Evolutionary conservation across 2,329 filamentous ascomycete species (phyloP), one percentile per base, ranked within the genome.

Genomic region (Fusarium udum): DNA sequence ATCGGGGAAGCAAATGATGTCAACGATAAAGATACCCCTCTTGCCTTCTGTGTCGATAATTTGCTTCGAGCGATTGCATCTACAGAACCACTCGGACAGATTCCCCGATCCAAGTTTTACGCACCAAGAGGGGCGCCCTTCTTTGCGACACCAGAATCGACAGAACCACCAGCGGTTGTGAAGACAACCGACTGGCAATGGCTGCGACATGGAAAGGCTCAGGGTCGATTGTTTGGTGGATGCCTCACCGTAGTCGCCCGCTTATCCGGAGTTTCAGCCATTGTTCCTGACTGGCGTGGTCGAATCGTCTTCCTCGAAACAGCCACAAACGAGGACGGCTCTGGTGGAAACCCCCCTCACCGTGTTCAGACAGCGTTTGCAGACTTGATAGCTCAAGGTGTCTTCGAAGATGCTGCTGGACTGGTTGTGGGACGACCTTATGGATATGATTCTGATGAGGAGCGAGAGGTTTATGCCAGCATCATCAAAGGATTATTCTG

Each of bases 211-310:
- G 83, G 82, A 0, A 78, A 74, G 49, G 79, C 78, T 1, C 67
- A 85, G 13, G 88, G 87, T 4, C 83, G 82, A 40, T 84, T 78
- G 74, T 85, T 85, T 45, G 84, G 84, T 26, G 84, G 77, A 4
- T 85, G 83, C 40, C 75, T 85, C 22, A 82, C 82, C 1, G 81
- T 84, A n/a, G 79, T 84, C 49, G 80, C 78, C 10, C 82, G 84
- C 3, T 63, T 85, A 13, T 70, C 75, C 4, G 83, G 80, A 3
- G 74, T 85, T 16, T 76, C 65, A 2, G 69, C 71, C 3, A 77
- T 85, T 37, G 74, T 74, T 7, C 81, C 82, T 1, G 79, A 83
- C 73, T 83, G 84, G 83, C 63, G 75, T 10, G 79, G 82, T 11
- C 73, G 80, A 20, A 80, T 83, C 64, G 76, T 84, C 36, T 84